A percentile compares a stretch with the other conserved stretches of the same genome.
phyloP scores from a whole-genome alignment of 495 filamentous ascomycete genomes.

The Rhypophila decipiens region DNA sequence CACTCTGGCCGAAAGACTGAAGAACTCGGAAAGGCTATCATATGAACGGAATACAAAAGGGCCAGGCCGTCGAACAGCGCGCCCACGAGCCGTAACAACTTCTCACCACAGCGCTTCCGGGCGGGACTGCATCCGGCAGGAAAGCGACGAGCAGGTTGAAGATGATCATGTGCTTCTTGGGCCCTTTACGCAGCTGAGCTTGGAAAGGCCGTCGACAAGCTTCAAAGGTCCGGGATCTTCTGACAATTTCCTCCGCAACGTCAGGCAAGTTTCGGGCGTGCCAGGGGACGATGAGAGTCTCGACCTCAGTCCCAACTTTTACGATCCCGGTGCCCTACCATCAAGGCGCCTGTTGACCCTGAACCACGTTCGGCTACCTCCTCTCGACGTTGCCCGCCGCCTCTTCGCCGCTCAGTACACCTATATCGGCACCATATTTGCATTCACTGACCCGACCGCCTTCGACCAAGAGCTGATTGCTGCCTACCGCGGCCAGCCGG shows the following conservation, averaged over 20 bases:
- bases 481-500: conserved; percentile 25
- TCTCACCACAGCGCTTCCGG: not conserved
- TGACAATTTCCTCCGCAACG: conserved; percentile 15
- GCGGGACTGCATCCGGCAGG: no score
- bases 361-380: conserved; percentile 27
- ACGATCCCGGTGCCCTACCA: conserved; percentile 13
- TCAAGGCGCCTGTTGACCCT: conserved; percentile 9
- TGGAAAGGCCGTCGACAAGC: conserved; percentile 12
- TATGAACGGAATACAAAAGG: not conserved
- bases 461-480: conserved; percentile 37
- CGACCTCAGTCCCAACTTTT: conserved; percentile 14
- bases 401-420: conserved; percentile 44
- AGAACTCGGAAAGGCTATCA: not conserved
- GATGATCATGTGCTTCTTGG: conserved; percentile 14
- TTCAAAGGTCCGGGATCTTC: conserved; percentile 18
- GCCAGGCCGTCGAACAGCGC: not conserved
- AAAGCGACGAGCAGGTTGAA: conserved; percentile 16
- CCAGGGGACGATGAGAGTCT: conserved; percentile 12
- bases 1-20: not conserved
- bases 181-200: conserved; percentile 16
- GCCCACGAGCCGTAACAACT: not conserved
- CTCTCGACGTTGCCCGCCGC: conserved; percentile 38
- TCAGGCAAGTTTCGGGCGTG: conserved; percentile 13
- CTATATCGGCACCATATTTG: conserved; percentile 49
- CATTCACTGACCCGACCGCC: conserved; percentile 35